Evolutionary conservation across 805 yeast genomes (phyloP).

Genomic region (Brettanomyces sp.): DNA sequence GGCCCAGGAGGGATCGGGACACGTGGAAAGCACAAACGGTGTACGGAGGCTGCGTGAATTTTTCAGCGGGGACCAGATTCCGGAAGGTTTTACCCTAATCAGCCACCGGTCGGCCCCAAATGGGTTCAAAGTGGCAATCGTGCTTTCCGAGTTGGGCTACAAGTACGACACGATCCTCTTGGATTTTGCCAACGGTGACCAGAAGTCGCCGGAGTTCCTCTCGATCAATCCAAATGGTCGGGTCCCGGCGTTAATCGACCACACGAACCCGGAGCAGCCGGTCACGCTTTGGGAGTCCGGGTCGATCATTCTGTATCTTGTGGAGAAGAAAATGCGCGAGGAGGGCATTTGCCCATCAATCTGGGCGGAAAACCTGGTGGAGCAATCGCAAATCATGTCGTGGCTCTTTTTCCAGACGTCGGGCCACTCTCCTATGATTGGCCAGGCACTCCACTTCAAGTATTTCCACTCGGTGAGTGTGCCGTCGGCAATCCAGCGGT

Average conservation of each 20-base stretch:
- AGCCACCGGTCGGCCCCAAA: conserved; percentile 84
- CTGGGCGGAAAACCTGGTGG: conserved; percentile 71
- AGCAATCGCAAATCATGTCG: conserved; percentile 74
- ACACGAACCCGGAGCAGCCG: conserved; percentile 52
- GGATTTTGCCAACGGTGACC: conserved; percentile 85
- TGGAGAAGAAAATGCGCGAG: conserved; percentile 55
- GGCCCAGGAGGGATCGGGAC: no score
- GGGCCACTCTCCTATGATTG: conserved; percentile 98
- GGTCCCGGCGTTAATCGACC: conserved; percentile 91
- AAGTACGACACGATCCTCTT: conserved; percentile 73
- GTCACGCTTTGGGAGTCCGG: conserved; percentile 93
- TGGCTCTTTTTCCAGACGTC: conserved; percentile 95
- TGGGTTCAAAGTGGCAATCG: conserved; percentile 92
- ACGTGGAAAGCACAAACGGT: conserved; percentile 21
- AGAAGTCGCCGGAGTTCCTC: conserved; percentile 87
- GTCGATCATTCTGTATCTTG: conserved; percentile 77
- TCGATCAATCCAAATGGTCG: conserved; percentile 94
- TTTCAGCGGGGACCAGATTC: conserved; percentile 57
- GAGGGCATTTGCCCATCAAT: conserved; percentile 56
- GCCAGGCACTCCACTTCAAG: conserved; percentile 90
- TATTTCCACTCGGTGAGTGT: conserved; percentile 82
- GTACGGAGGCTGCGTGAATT: conserved; percentile 59
- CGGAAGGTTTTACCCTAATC: conserved; percentile 77
- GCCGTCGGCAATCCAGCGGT: conserved; percentile 83
- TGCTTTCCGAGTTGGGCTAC: conserved; percentile 72